These are phyloP conservation scores for Suillus variegatus DNA, from an alignment of 768 basidiomycete species.

Conservation along the genomic window DNA sequence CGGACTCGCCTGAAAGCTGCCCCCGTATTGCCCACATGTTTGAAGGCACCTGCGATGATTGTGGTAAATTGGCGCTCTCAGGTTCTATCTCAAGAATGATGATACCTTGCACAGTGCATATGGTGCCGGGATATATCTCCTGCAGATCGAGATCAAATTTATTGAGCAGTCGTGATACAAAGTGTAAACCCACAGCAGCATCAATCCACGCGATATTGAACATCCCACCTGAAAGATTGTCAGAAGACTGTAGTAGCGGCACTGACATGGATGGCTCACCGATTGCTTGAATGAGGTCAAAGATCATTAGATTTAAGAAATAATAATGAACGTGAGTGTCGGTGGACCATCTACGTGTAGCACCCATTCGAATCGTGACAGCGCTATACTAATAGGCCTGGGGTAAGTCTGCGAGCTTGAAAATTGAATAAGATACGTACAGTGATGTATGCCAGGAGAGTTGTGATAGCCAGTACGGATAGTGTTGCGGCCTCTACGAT, in stretches of 20 bases:
- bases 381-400: conserved; percentile 25
- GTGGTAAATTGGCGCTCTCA: neutral
- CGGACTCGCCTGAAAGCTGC: conserved; percentile 37
- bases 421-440: conserved; percentile 15
- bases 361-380: conserved; percentile 23
- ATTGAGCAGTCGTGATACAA: neutral
- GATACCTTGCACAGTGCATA: conserved; percentile 39
- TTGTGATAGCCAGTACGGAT: conserved; percentile 30
- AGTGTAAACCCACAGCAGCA: conserved; percentile 28
- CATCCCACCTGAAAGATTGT: conserved; percentile 34
- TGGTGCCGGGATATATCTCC: conserved; percentile 30
- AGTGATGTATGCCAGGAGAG: conserved; percentile 30
- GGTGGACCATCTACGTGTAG: conserved; percentile 29
- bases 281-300: conserved; percentile 35
- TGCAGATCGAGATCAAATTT: conserved; percentile 11
- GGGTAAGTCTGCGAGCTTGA: neutral
- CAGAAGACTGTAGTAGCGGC: neutral
- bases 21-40: conserved; percentile 43
- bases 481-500: conserved; percentile 31
- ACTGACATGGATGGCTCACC: conserved; percentile 20
- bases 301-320: conserved; percentile 33
- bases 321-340: conserved; percentile 37
- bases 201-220: conserved; percentile 38
- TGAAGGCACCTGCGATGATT: conserved; percentile 31
- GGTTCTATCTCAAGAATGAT: neutral